phyloP scores from a whole-genome alignment of 208 protist species.

The Trypanosoma vivax region DNA sequence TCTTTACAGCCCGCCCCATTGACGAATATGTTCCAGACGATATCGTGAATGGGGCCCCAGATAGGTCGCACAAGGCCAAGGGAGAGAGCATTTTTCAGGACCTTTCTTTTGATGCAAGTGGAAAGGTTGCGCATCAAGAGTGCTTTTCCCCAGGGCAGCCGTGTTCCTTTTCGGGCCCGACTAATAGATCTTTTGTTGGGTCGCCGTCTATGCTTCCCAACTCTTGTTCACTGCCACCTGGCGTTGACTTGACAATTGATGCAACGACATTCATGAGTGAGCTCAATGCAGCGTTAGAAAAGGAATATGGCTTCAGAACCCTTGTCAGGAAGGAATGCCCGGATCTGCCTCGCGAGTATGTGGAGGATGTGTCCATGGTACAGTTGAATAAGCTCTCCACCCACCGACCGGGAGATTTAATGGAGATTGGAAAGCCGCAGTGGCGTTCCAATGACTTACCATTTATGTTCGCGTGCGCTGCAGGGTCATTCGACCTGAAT shows the following conservation, averaged over 20 bases:
- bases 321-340: too few species aligned
- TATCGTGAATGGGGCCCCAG: slow-evolving; percentile 29
- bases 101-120: background rate
- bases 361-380: too few species aligned
- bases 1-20: slow-evolving; percentile 40
- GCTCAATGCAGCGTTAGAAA: slow-evolving; percentile 65
- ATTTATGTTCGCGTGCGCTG: too few species aligned
- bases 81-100: background rate
- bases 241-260: slow-evolving; percentile 72
- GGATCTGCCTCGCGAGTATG: too few species aligned
- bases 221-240: background rate
- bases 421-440: background rate
- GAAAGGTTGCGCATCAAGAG: background rate
- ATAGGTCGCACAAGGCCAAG: background rate
- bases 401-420: slow-evolving; percentile 31
- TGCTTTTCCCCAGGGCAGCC: background rate
- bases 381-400: too few species aligned
- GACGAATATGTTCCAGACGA: slow-evolving; percentile 66
- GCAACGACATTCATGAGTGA: slow-evolving; percentile 56
- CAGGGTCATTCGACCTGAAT: too few species aligned
- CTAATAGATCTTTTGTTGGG: background rate
- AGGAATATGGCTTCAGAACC: slow-evolving; percentile 70
- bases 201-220: background rate
- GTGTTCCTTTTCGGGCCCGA: background rate
- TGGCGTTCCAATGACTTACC: too few species aligned